Evolutionary conservation across 306 rosid genomes (phyloP).

Genomic region (Heteromeles arbutifolia): DNA sequence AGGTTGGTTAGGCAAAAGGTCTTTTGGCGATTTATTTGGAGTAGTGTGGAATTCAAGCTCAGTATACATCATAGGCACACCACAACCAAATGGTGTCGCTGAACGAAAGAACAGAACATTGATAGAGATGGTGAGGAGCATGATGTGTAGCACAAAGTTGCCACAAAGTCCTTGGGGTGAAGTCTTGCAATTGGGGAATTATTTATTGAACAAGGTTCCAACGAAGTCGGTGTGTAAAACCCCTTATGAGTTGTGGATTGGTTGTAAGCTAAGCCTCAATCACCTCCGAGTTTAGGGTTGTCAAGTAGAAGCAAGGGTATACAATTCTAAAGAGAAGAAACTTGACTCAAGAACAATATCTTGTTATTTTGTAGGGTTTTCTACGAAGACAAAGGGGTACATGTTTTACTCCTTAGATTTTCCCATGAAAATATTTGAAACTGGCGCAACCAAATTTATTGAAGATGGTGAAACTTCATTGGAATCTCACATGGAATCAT

Average conservation of each 20-base stretch:
- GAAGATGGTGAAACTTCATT: background rate
- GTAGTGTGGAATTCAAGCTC: background rate
- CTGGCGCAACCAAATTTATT: background rate
- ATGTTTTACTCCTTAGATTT: background rate
- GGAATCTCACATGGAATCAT: too few species aligned
- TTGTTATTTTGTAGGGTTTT: background rate
- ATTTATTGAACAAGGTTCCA: background rate
- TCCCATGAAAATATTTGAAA: background rate
- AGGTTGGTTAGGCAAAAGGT: too few species aligned
- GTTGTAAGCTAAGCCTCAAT: background rate
- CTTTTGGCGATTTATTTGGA: too few species aligned
- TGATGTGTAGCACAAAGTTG: background rate
- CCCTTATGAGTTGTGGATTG: background rate
- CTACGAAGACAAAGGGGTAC: background rate
- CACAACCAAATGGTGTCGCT: background rate
- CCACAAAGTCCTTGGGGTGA: background rate
- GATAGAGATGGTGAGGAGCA: background rate
- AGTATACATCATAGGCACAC: too few species aligned
- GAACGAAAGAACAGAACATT: background rate
- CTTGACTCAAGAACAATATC: background rate
- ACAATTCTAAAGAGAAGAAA: background rate
- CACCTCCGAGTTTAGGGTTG: background rate
- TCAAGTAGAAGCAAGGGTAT: background rate
- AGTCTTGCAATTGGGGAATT: background rate
- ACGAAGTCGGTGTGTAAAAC: background rate